Conservation (phyloP, 176 grass and related monocot species). For the Hordeum marinum region DNA sequence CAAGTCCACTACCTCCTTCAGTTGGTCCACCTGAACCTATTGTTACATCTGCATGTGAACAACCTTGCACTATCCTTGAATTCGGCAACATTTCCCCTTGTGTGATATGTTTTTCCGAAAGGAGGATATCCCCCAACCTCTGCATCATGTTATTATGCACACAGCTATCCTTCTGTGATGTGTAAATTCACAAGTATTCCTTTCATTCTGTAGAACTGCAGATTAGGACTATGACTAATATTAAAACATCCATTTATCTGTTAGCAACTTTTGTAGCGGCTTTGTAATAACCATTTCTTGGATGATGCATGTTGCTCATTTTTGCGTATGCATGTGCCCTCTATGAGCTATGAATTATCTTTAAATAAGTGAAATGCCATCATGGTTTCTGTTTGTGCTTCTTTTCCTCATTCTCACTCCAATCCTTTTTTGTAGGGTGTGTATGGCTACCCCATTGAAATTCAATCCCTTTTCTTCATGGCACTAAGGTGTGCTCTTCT, state of each 20-base stretch:
- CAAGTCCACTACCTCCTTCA: background rate
- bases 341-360: background rate
- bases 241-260: background rate
- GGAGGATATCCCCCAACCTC: background rate
- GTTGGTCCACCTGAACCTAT: background rate
- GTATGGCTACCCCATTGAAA: conserved; percentile 76
- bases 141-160: background rate
- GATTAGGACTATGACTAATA: background rate
- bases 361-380: background rate
- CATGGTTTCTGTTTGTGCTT: conserved; percentile 1
- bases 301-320: conserved; percentile 2
- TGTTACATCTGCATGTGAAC: background rate
- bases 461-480: conserved; percentile 84
- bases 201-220: background rate
- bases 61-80: background rate
- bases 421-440: conserved; percentile 50
- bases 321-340: background rate
- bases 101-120: background rate
- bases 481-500: conserved; percentile 54
- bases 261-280: background rate
- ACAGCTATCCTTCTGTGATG: background rate
- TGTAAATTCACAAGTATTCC: background rate
- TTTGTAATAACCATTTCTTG: background rate
- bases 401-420: background rate
- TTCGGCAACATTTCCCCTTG: background rate